Percentiles rank a stretch among this genome's conserved stretches.
Conservation (phyloP, 176 grass and related monocot species). For the Eleusine indica region DNA sequence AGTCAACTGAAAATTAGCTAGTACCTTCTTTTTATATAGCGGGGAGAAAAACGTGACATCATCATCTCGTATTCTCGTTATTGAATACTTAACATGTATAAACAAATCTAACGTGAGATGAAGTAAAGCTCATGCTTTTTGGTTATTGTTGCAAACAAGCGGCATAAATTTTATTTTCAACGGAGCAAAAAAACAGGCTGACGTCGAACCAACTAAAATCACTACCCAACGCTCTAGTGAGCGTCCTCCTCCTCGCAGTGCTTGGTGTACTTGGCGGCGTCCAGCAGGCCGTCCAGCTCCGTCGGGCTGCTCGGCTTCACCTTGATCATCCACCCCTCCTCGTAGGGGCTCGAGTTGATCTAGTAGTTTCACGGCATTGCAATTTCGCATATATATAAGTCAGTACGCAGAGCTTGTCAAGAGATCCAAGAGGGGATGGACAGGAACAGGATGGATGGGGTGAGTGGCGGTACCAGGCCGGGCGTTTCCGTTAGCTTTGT, state of each 20-base stretch:
- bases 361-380: not conserved
- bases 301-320: constrained; percentile 74
- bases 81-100: not conserved
- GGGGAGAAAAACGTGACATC: not conserved
- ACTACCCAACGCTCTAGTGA: constrained; percentile 46
- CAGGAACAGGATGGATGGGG: not conserved
- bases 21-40: not conserved
- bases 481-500: constrained; percentile 69
- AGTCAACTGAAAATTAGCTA: too few relatives aligned
- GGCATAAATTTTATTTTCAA: not conserved
- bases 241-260: constrained; percentile 95
- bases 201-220: not conserved
- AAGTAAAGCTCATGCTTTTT: not conserved
- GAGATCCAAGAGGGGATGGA: too few relatives aligned
- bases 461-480: constrained; percentile 59
- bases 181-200: not conserved
- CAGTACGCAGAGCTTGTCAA: not conserved
- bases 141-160: not conserved
- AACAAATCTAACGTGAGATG: not conserved
- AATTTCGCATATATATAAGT: not conserved
- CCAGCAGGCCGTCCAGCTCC: constrained; percentile 66
- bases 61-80: not conserved
- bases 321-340: constrained; percentile 98
- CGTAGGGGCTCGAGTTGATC: constrained; percentile 92
- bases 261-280: constrained; percentile 77